Base-by-base conservation (phyloP, 306 rosid species). In the Quercus bicolor region DNA sequence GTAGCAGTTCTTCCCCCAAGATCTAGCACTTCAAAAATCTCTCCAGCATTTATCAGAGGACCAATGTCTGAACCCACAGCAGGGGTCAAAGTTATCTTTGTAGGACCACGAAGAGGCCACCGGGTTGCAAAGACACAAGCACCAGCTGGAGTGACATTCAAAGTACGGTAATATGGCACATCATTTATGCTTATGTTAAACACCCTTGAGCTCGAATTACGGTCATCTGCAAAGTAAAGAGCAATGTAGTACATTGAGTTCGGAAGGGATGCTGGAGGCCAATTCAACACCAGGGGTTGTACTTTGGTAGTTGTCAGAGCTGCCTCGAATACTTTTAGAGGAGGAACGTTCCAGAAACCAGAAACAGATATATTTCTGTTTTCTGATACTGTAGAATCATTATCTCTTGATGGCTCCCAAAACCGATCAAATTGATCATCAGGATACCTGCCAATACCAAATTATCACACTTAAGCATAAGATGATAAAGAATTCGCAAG, bases 321-420 rank as follows among this genome's bases (percentile, higher is more conserved):
- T 14, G 93, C 85, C 76, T 91, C 87, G 45, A 96, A 91, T 73
- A 93, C 56, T 72, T 87, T 90, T 28, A 6, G 43, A 53, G 98
- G 97, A 7, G 98, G 98, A 76, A 90, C 83, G 73, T 96, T 96
- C 99, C 99, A 96, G 68, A 96, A 83, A 7, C 89, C 91, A 84
- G 94, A 91, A 79, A 85, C 90, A 78, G 93, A 87, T 60, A 86
- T 80, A 81, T 79, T 89, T 31, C 74, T 76, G 56, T 83, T 87
- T 83, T 79, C 85, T 55, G 84, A 84, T 23, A 75, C 71, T 75
- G 82, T 29, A 23, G 78, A 72, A 76, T 66, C 80, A 14, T 68
- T 71, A 64, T 65, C 83, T 74, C 86, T 91, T 74, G 77, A 88
- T 34, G 96, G 86, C 84, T 18, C 84, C 99, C 98, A 93, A 4